Base-by-base conservation (phyloP, 345 rosid species). In the Toxicodendron radicans region DNA sequence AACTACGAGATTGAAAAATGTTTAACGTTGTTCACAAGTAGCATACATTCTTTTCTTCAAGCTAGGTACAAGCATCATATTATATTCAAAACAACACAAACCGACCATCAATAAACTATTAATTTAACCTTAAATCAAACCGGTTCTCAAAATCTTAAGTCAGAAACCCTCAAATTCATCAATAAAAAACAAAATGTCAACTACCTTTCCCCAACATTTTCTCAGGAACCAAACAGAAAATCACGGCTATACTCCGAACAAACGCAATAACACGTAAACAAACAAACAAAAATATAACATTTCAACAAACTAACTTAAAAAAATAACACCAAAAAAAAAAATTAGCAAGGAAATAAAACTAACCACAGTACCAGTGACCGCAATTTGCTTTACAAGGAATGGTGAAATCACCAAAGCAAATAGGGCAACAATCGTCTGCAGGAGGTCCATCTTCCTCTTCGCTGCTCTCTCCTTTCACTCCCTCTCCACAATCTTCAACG, bases 341-440 rank as follows among this genome's bases (percentile, higher is more conserved):
- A 30, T 3, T 51, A 35, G 65, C 3, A n/a, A 51, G 62, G 7
- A 13, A 0, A 5, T 41, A 12, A 66, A 65, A 78, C 83, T 79
- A 75, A 94, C 97, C 98, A 78, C 97, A 94, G 82, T 80, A 94
- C 98, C 98, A 94, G 83, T 94, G 98, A 58, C 96, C 91, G 78
- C 98, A 94, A 74, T 79, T 83, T 58, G 96, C 83, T 61, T 82
- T 84, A 82, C 97, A 92, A 30, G 97, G 89, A 76, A 94, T 75
- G 59, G 82, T 67, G 78, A 87, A 94, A 61, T 86, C 70, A 24
- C 90, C 85, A 73, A 90, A 92, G 76, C 94, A 94, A 78, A 94
- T 90, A 20, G 97, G 95, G 66, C 97, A 92, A 58, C 89, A 80
- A 76, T 94, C 98, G 57, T 92, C 98, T 5, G 77, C 83, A 0